These are phyloP conservation scores for Phytophthora macrochlamydospora DNA, from an alignment of 352 stramenopile species.

Conservation along the genomic window DNA sequence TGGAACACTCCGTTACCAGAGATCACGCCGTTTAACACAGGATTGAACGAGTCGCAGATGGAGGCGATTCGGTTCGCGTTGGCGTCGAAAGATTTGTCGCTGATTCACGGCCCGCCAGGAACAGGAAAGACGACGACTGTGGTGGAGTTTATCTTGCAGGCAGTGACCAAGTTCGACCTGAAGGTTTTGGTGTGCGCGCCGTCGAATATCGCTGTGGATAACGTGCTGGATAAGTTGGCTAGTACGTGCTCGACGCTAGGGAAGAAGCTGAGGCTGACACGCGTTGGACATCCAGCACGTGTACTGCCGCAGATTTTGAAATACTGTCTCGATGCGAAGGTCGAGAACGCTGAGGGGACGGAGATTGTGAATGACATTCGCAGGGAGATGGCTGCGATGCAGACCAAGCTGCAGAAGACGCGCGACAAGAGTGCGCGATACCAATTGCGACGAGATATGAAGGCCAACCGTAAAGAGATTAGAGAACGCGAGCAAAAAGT, in stretches of 20 bases:
- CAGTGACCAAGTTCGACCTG: conserved; percentile 80
- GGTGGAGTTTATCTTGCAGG: conserved; percentile 96
- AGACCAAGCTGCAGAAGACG: conserved; percentile 62
- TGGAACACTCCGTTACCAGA: conserved; percentile 57
- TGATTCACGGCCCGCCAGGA: conserved; percentile 94
- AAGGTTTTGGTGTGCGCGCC: conserved; percentile 96
- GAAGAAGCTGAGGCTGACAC: conserved; percentile 54
- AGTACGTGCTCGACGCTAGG: conserved; percentile 31
- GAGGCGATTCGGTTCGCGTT: conserved; percentile 82
- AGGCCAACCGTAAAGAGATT: conserved; percentile 95
- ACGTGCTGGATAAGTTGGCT: conserved; percentile 95
- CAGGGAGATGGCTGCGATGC: conserved; percentile 85
- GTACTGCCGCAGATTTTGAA: conserved; percentile 90
- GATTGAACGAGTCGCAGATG: conserved; percentile 80
- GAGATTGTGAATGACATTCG: conserved; percentile 96
- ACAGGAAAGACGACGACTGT: conserved; percentile 98
- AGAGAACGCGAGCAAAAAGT: conserved; percentile 93
- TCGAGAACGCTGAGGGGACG: conserved; percentile 92
- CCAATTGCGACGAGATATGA: conserved; percentile 81
- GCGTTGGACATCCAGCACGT: conserved; percentile 95
- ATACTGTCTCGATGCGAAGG: conserved; percentile 95
- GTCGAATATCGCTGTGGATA: conserved; percentile 99
- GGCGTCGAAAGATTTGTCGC: conserved; percentile 82
- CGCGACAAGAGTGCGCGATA: conserved; percentile 52
- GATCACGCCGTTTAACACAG: conserved; percentile 52